Evolutionary conservation across 2,329 filamentous ascomycete species (phyloP).

Genomic region (Diaporthe caulivora): DNA sequence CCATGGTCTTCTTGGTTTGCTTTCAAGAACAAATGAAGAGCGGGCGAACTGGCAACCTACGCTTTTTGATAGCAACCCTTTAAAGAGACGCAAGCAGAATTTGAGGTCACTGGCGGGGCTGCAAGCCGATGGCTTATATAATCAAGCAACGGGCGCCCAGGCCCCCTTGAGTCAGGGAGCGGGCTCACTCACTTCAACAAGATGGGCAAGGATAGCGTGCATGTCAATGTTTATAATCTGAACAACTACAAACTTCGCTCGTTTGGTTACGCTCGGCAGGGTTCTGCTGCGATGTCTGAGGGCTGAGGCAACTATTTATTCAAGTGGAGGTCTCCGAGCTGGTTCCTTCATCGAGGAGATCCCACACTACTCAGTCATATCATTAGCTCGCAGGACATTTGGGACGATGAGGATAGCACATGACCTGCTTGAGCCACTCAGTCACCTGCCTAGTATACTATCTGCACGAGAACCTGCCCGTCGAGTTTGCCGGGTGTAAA

Average conservation of each 20-base stretch:
- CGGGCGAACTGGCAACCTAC: background rate
- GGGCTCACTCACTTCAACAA: background rate
- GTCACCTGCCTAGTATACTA: background rate
- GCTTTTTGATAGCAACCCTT: background rate
- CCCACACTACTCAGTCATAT: too few relatives aligned
- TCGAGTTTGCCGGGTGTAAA: background rate
- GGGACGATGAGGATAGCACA: too few relatives aligned
- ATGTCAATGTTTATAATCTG: background rate
- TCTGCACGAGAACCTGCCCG: background rate
- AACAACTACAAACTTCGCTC: background rate
- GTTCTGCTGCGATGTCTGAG: background rate
- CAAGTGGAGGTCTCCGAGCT: background rate
- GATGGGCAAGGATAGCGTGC: background rate
- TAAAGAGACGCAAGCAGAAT: constrained; percentile 9
- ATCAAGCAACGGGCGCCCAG: background rate
- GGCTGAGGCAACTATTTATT: too few relatives aligned
- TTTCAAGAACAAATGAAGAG: background rate
- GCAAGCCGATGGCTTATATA: constrained; percentile 14
- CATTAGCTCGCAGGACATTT: background rate
- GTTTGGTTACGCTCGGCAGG: too few relatives aligned
- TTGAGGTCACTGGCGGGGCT: constrained; percentile 34
- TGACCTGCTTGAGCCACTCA: background rate
- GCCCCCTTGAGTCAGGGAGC: background rate
- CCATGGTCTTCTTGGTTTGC: constrained; percentile 49
- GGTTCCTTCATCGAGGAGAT: background rate